phyloP scores from a whole-genome alignment of 2,329 filamentous ascomycete species.

The Diplodia mutila region DNA sequence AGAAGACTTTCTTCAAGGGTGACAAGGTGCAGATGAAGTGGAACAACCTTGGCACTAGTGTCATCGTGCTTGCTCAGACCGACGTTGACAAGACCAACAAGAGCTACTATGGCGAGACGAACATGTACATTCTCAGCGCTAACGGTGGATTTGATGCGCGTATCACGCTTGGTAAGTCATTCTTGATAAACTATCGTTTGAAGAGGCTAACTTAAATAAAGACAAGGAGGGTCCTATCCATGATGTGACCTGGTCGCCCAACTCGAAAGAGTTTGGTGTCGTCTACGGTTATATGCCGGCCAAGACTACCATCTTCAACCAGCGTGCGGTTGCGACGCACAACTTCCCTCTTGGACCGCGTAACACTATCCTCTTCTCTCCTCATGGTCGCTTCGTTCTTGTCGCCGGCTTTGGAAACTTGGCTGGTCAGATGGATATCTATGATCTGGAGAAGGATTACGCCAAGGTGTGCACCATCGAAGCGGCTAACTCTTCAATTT shows the following conservation, averaged over 20 bases:
- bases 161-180: conserved; percentile 67
- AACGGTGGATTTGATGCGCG: conserved; percentile 92
- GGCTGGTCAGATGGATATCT: conserved; percentile 96
- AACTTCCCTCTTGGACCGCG: conserved; percentile 84
- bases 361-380: conserved; percentile 95
- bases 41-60: conserved; percentile 87
- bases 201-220: conserved; percentile 32
- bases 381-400: conserved; percentile 87
- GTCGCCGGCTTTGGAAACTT: conserved; percentile 97
- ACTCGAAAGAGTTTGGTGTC: conserved; percentile 96
- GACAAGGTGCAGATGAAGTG: conserved; percentile 99
- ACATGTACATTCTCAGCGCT: conserved; percentile 89
- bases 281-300: conserved; percentile 99
- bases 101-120: conserved; percentile 99
- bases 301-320: conserved; percentile 97
- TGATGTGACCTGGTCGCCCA: conserved; percentile 97
- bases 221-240: conserved; percentile 99
- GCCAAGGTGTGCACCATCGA: conserved; percentile 91
- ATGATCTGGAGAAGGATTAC: conserved; percentile 93
- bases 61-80: conserved; percentile 95
- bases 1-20: conserved; percentile 99
- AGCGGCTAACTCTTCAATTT: conserved; percentile 92
- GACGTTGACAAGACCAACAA: conserved; percentile 98
- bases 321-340: conserved; percentile 79
- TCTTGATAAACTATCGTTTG: neutral